A percentile compares a stretch with the other conserved stretches of the same genome.
Evolutionary conservation across 768 basidiomycete species (phyloP).

Genomic region (Podaxis pistillaris): DNA sequence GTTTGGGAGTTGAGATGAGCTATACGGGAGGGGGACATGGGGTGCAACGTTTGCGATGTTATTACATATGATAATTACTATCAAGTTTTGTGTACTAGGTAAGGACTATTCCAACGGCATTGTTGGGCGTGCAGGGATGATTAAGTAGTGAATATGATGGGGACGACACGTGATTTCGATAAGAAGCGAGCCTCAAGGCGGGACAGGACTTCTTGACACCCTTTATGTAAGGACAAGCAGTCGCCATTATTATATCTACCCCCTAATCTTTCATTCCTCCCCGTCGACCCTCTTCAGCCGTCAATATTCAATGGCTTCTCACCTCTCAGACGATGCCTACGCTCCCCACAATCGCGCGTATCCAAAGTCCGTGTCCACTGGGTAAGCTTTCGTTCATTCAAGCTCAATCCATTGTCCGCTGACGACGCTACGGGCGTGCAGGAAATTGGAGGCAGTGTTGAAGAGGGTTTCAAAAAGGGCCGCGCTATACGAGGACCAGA

Average conservation of each 20-base stretch:
- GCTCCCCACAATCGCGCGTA: neutral
- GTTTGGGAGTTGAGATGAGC: neutral
- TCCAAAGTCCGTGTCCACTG: constrained; percentile 22
- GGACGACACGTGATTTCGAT: constrained; percentile 34
- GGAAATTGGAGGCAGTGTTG: constrained; percentile 46
- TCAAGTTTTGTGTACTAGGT: neutral
- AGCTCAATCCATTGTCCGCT: neutral
- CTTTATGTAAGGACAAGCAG: constrained; percentile 24
- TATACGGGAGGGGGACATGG: neutral
- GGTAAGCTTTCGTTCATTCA: constrained; percentile 18
- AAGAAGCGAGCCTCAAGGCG: constrained; percentile 27
- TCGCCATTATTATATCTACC: constrained; percentile 17
- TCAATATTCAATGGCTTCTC: constrained; percentile 1
- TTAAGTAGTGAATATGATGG: constrained; percentile 16
- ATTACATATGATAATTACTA: neutral
- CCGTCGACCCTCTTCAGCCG: constrained; percentile 6
- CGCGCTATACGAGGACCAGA: constrained; percentile 48
- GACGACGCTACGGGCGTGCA: constrained; percentile 19
- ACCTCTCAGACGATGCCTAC: neutral
- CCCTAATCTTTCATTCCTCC: neutral
- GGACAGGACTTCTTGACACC: constrained; percentile 16
- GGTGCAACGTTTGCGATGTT: neutral
- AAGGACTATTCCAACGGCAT: neutral
- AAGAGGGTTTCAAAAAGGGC: constrained; percentile 47
- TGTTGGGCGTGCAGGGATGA: neutral